Conservation (phyloP, 495 filamentous ascomycete genomes). For the Massariosphaeria phaeospora region DNA sequence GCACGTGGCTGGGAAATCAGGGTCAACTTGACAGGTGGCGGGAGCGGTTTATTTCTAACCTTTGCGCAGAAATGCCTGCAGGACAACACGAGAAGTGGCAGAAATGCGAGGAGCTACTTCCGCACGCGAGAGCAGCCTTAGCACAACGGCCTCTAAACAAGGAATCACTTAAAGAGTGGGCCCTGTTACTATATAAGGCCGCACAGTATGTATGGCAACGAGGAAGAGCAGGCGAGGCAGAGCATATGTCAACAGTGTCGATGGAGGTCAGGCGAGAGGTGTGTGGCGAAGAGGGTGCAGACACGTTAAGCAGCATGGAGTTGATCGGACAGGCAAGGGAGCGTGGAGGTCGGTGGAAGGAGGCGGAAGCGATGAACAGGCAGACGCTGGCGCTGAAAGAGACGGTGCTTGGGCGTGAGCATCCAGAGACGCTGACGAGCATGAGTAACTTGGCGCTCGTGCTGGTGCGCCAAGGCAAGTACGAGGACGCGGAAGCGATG, state of each 20-base stretch:
- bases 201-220: conserved; percentile 3
- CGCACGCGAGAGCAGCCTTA: conserved; percentile 32
- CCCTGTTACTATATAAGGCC: conserved; percentile 24
- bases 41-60: conserved; percentile 38
- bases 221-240: conserved; percentile 10
- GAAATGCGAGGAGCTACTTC: conserved; percentile 32
- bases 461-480: too few relatives aligned
- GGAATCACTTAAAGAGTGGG: conserved; percentile 27
- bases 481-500: too few relatives aligned
- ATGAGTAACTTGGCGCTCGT: conserved; percentile 1
- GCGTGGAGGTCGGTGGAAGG: conserved; percentile 9
- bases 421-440: conserved; percentile 2
- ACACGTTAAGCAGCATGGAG: conserved; percentile 16
- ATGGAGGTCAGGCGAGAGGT: conserved; percentile 7
- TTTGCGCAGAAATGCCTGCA: conserved; percentile 41
- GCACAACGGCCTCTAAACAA: conserved; percentile 13
- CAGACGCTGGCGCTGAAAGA: neutral
- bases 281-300: conserved; percentile 15
- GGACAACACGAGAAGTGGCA: conserved; percentile 35
- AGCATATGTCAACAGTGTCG: conserved; percentile 1
- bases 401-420: neutral
- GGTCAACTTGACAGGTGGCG: conserved; percentile 42
- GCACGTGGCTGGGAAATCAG: conserved; percentile 43
- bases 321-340: conserved; percentile 6
- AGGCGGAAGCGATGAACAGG: neutral